phyloP scores from a whole-genome alignment of 2,329 filamentous ascomycete genomes.

The Neofusicoccum ribis region DNA sequence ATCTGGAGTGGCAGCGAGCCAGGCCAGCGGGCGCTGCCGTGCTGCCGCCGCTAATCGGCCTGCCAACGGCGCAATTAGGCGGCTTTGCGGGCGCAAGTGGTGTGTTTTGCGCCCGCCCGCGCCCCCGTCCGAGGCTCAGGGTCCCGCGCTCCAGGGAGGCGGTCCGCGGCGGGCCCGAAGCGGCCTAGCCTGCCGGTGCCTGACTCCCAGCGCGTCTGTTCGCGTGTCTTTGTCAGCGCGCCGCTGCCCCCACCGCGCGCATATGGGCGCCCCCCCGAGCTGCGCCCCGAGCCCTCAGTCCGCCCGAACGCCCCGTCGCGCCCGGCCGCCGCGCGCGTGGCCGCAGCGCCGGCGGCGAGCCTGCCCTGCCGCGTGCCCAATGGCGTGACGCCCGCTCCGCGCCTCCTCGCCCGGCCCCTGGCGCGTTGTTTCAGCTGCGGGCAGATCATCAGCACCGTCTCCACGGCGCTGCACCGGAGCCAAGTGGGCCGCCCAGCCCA shows the following conservation, averaged over 20 bases:
- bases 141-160: background rate
- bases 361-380: background rate
- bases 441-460: constrained; percentile 13
- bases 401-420: background rate
- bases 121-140: background rate
- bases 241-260: no score
- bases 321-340: no score
- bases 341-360: no score
- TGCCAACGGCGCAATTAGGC: background rate
- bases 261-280: no score
- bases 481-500: background rate
- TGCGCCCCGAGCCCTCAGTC: background rate
- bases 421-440: background rate
- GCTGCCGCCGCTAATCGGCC: constrained; percentile 6
- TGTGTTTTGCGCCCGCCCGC: background rate
- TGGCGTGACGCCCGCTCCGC: background rate
- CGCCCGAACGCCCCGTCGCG: background rate
- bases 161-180: background rate
- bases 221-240: no score
- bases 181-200: background rate
- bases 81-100: background rate
- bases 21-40: constrained; percentile 10
- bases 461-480: constrained; percentile 12
- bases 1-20: constrained; percentile 4
- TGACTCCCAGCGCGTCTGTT: background rate